Base-by-base conservation (phyloP, 2,329 filamentous ascomycete genomes). In the Paracorniculantispora psalliotae region DNA sequence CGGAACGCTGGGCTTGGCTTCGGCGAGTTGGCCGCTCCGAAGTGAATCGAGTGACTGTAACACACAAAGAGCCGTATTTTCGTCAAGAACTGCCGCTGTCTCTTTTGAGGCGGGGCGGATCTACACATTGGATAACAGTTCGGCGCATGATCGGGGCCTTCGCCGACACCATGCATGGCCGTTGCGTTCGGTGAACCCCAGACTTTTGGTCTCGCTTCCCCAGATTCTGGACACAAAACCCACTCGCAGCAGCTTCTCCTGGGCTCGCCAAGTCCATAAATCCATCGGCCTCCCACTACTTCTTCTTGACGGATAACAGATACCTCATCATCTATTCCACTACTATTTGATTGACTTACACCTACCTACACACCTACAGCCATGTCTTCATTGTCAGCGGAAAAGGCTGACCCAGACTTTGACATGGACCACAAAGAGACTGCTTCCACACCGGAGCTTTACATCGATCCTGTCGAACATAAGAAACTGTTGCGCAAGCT, bases 401-500 rank as follows among this genome's bases (percentile, higher is more conserved):
- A 52, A 9, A 52, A 41, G 12, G 21, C 17, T n/a, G 49, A 39
- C 13, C 23, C 25, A 13, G 21, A 33, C 3, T 19, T 52, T 10
- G 35, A 52, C 12, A 52, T 52, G 49, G 35, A 33, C 35, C 39
- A 53, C n/a, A 48, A 41, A 39, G 33, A 25, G 12, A 25, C 26
- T 23, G 46, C 47, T 25, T 26, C 57, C 12, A 30, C 13, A 9
- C n/a, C 21, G 5, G 51, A 55, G 10, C n/a, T 46, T 23, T 49
- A 56, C 41, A 46, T 62, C 30, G 58, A 62, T 41, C 60, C 60
- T 4, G 30, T 47, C 30, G 25, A 44, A 30, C 67, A 72, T 59
- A 66, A 61, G 35, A 59, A 59, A 15, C 64, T 72, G 7, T 52
- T 68, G 28, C 61, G 67, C 21, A 72, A 72, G 59, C 69, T 71